A percentile compares a stretch with the other conserved stretches of the same genome.
These are phyloP conservation scores for Calonectria pseudoturangicola DNA, from an alignment of 2,329 filamentous ascomycete species.

Conservation along the genomic window DNA sequence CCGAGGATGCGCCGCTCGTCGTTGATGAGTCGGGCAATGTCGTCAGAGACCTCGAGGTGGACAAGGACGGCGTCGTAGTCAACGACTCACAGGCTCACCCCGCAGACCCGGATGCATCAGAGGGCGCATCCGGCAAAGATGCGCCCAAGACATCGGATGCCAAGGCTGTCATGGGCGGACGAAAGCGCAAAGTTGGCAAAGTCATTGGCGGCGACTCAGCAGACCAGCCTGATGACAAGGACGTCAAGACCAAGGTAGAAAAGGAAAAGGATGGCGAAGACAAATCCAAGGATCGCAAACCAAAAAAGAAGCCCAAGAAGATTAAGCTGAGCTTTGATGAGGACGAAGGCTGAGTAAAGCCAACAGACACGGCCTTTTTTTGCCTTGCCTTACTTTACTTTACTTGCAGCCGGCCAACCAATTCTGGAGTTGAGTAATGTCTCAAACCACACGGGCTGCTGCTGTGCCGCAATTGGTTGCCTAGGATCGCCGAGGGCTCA, in stretches of 20 bases:
- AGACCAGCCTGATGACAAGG: slow-evolving; percentile 50
- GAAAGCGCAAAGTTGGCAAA: slow-evolving; percentile 72
- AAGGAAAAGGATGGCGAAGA: slow-evolving; percentile 52
- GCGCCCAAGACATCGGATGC: slow-evolving; percentile 56
- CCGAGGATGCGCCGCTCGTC: slow-evolving; percentile 85
- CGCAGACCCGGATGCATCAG: slow-evolving; percentile 34
- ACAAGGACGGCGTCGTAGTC: slow-evolving; percentile 64
- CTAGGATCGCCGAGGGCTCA: slow-evolving; percentile 27
- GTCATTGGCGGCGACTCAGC: slow-evolving; percentile 60
- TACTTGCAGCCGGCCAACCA: slow-evolving; percentile 12
- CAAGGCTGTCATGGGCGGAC: slow-evolving; percentile 60
- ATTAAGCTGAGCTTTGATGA: slow-evolving; percentile 82
- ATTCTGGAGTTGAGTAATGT: slow-evolving; percentile 15
- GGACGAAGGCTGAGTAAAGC: slow-evolving; percentile 67
- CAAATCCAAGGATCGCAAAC: slow-evolving; percentile 56
- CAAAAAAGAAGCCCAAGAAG: slow-evolving; percentile 76
- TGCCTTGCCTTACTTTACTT: neutral
- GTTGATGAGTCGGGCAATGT: slow-evolving; percentile 84
- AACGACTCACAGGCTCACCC: slow-evolving; percentile 55
- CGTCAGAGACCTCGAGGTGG: slow-evolving; percentile 70
- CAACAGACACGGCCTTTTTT: neutral
- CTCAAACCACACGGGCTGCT: slow-evolving; percentile 25
- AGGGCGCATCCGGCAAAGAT: slow-evolving; percentile 55
- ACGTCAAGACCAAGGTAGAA: slow-evolving; percentile 37
- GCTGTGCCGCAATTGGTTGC: slow-evolving; percentile 24